phyloP scores from a whole-genome alignment of 2,329 filamentous ascomycete species.

The Coniella vitis region DNA sequence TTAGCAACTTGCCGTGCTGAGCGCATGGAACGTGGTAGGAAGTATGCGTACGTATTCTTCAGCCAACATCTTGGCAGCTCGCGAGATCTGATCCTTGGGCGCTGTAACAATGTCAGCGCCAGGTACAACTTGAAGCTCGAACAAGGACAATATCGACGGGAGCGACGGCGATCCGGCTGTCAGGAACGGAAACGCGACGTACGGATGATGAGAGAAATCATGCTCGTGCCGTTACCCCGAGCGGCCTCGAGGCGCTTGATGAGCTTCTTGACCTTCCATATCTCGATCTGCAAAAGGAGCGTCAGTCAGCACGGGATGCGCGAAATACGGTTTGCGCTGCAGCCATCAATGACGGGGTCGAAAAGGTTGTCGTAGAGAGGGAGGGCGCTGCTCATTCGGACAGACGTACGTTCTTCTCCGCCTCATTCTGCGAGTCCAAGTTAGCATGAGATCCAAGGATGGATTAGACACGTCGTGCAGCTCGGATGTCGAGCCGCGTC shows the following conservation, averaged over 20 bases:
- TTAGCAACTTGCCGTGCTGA: not conserved
- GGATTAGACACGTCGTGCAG: too few species aligned
- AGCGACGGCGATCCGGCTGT: slow-evolving; percentile 7
- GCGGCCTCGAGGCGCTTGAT: slow-evolving; percentile 98
- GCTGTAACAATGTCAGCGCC: slow-evolving; percentile 43
- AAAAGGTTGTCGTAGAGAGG: not conserved
- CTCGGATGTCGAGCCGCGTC: too few species aligned
- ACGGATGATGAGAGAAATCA: slow-evolving; percentile 99
- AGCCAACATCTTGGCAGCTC: slow-evolving; percentile 98
- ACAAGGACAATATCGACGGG: too few species aligned
- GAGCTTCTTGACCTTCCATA: slow-evolving; percentile 99
- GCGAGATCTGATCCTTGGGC: slow-evolving; percentile 95
- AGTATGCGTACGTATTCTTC: slow-evolving; percentile 82
- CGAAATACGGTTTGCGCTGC: slow-evolving; percentile 2
- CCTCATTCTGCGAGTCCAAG: slow-evolving; percentile 47
- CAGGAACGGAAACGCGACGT: slow-evolving; percentile 31
- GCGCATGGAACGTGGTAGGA: slow-evolving; percentile 16
- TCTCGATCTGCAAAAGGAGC: slow-evolving; percentile 51
- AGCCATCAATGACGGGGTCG: too few species aligned
- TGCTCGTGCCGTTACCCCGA: slow-evolving; percentile 96
- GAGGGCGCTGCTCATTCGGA: not conserved
- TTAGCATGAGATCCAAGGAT: slow-evolving; percentile 2
- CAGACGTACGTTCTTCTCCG: slow-evolving; percentile 81
- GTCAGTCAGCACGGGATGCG: slow-evolving; percentile 23
- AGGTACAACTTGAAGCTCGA: too few species aligned